phyloP scores from a whole-genome alignment of 139 green algal species.

The Chloropicon primus region DNA sequence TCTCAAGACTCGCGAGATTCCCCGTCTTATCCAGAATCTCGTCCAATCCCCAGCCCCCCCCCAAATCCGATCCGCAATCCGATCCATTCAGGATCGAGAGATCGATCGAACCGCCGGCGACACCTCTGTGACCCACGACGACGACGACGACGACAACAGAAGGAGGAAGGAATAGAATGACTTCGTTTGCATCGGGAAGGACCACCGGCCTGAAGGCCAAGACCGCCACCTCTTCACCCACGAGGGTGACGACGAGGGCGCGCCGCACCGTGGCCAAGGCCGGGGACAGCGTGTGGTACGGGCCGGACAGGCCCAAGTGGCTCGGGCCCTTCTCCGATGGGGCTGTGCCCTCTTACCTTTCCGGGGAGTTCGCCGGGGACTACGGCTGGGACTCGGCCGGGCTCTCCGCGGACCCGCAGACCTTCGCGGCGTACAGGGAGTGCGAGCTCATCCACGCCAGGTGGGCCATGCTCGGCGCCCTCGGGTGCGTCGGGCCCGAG shows the following conservation, averaged over 20 bases:
- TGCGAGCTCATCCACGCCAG: conserved; percentile 51
- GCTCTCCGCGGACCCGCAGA: conserved; percentile 24
- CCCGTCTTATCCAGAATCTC: too few relatives aligned
- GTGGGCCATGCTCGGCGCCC: conserved; percentile 90
- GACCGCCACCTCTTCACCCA: not conserved
- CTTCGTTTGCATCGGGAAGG: not conserved
- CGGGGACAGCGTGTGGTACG: conserved; percentile 1
- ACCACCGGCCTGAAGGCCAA: not conserved
- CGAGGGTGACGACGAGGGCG: not conserved
- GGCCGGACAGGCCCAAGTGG: conserved; percentile 1
- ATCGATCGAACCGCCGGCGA: too few relatives aligned
- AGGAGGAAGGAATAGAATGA: not conserved
- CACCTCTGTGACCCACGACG: too few relatives aligned
- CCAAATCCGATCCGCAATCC: too few relatives aligned
- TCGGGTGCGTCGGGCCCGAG: conserved; percentile 73
- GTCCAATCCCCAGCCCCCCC: too few relatives aligned
- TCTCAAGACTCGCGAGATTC: too few relatives aligned
- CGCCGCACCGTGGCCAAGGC: conserved; percentile 7
- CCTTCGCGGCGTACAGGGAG: conserved; percentile 1
- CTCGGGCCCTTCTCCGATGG: conserved; percentile 3
- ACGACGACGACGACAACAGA: too few relatives aligned
- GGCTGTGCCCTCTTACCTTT: conserved; percentile 1
- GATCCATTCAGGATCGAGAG: too few relatives aligned
- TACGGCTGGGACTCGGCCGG: conserved; percentile 24
- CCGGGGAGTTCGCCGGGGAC: conserved; percentile 13